Percentiles rank a stretch among this genome's conserved stretches.
phyloP scores from a whole-genome alignment of 495 filamentous ascomycete genomes.

The Penicillium taxi region DNA sequence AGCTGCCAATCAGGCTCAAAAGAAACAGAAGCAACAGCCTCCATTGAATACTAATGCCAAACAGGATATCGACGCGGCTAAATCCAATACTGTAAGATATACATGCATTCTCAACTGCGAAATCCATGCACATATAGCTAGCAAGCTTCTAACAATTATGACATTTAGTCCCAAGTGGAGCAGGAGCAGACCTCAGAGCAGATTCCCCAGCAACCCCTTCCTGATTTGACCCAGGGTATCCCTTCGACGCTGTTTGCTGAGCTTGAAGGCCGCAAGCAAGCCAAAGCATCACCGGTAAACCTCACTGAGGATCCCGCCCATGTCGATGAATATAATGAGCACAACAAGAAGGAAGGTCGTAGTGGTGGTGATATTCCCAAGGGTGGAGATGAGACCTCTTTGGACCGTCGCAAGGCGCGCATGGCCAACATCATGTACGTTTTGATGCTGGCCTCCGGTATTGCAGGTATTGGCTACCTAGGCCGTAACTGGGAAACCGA shows the following conservation, averaged over 20 bases:
- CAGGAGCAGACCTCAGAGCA: no score
- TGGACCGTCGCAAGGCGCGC: conserved; percentile 67
- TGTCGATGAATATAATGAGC: conserved; percentile 39
- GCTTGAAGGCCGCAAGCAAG: conserved; percentile 50
- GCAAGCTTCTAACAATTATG: conserved; percentile 13
- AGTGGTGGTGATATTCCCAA: conserved; percentile 59
- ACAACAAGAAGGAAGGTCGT: conserved; percentile 29
- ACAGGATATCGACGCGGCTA: conserved; percentile 29
- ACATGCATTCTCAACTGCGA: conserved; percentile 7
- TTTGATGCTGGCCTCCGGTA: conserved; percentile 38
- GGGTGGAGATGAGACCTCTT: conserved; percentile 81
- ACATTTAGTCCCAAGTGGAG: conserved; percentile 24
- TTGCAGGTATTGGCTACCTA: conserved; percentile 55
- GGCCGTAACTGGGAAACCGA: conserved; percentile 82
- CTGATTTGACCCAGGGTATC: conserved; percentile 85
- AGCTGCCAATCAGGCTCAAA: conserved; percentile 10
- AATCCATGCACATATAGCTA: background rate
- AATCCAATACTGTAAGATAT: conserved; percentile 23
- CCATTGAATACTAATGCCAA: conserved; percentile 38
- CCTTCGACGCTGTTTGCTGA: conserved; percentile 73
- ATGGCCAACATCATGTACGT: conserved; percentile 62
- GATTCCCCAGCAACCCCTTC: conserved; percentile 49
- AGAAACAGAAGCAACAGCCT: conserved; percentile 34
- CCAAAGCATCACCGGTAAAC: conserved; percentile 37
- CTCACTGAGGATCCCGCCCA: conserved; percentile 51